Evolutionary conservation across 2,329 filamentous ascomycete genomes (phyloP), one percentile per base, ranked within the genome.

Genomic region (Colletotrichum navitas): DNA sequence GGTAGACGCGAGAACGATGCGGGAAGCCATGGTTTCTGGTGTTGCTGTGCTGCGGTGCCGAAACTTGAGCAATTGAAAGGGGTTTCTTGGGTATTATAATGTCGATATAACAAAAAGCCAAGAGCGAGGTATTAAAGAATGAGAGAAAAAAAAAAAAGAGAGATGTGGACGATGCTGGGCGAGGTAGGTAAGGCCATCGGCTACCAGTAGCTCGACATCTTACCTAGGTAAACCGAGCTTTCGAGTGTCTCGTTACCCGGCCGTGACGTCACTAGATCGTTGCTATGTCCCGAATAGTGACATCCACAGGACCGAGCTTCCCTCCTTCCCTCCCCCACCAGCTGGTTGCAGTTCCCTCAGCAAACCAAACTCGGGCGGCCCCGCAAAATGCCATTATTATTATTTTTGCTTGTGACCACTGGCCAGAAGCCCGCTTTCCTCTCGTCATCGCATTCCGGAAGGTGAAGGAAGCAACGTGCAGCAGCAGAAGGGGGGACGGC

Each of bases 21-120:
- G 75, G 52, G 78, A 78, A 24, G 79, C 76, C 80, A 82, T 82
- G 73, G 68, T 78, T 63, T 64, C 21, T 34, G 21, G 54, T 29
- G 45, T 26, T 39, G 54, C 21, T 29, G 26, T 21, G 54, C 21
- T 29, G 26, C 10, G 49, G 14, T 32, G 24, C 47, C 24, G 29
- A 24, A 39, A 39, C 21, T 34, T 24, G 21, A 39, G 18, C 32
- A 18, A 10, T 39, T 39, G 34, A 24, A 10, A 7, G 12, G 43
- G 43, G 1, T 45, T 18, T 45, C 21, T 11, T 47, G 45, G 8
- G n/a, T 47, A 8, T 11, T 47, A 12, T 21, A 8, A 6, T 24
- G 45, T 47, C 10, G 8, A 41, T 32, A 14, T 14, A 29, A 32
- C 29, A 2, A n/a, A n/a, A 29, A 34, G 29, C 8, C 18, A 39